These are phyloP conservation scores for Protomyces lactucae-debilis DNA, from an alignment of 1,139 yeast genomes.

Conservation along the genomic window DNA sequence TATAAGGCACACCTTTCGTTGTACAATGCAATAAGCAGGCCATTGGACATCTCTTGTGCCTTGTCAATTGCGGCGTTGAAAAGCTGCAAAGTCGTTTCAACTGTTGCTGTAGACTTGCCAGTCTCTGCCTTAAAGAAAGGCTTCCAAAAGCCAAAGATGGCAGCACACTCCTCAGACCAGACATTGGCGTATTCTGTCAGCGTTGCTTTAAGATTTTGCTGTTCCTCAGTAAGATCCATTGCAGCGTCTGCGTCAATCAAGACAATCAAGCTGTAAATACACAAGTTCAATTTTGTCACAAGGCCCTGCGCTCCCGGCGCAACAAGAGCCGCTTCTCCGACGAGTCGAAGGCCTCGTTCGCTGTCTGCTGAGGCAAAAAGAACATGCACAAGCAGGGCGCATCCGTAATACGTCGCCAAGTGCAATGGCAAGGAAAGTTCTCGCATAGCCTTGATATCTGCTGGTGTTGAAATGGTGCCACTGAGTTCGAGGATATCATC, in stretches of 20 bases:
- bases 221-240: background rate
- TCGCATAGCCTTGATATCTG: background rate
- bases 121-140: conserved; percentile 3
- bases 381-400: background rate
- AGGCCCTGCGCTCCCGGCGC: conserved; percentile 11
- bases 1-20: conserved; percentile 18
- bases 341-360: background rate
- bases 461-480: background rate
- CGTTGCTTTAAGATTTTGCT: background rate
- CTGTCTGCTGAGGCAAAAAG: background rate
- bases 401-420: background rate
- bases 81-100: background rate
- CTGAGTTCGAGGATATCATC: background rate
- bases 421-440: conserved; percentile 5
- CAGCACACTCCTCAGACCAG: conserved; percentile 5
- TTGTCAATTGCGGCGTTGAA: conserved; percentile 12
- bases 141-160: conserved; percentile 2
- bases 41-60: background rate
- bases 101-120: background rate
- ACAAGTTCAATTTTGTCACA: background rate
- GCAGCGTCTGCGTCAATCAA: conserved; percentile 1
- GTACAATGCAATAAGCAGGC: background rate
- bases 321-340: background rate
- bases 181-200: background rate
- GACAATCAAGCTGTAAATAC: background rate